Conservation (phyloP, 768 basidiomycete species). For the Lentinus brumalis region DNA sequence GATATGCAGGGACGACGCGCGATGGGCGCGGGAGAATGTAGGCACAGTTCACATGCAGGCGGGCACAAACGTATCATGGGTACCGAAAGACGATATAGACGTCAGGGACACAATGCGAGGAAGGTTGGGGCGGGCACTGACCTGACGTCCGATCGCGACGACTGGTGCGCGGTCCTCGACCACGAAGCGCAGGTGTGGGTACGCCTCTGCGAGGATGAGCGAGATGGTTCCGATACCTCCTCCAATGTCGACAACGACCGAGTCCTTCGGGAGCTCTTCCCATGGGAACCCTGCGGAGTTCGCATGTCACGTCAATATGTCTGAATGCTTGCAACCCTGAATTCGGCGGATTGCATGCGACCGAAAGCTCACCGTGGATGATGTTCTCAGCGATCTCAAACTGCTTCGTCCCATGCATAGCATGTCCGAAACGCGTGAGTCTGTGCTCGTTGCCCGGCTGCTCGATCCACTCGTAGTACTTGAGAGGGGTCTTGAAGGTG, state of each 20-base stretch:
- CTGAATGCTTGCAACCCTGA: not conserved
- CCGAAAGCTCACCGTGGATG: not conserved
- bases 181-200: slow-evolving; percentile 11
- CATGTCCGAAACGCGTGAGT: slow-evolving; percentile 47
- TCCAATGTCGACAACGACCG: slow-evolving; percentile 12
- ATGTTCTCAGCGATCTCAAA: slow-evolving; percentile 49
- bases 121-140: not conserved
- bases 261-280: slow-evolving; percentile 3
- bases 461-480: slow-evolving; percentile 54
- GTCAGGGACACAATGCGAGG: too few relatives aligned
- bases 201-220: slow-evolving; percentile 6
- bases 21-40: not conserved
- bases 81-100: too few relatives aligned
- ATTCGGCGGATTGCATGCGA: not conserved
- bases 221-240: slow-evolving; percentile 13
- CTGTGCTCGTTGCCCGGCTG: slow-evolving; percentile 41
- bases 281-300: slow-evolving; percentile 24
- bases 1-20: not conserved
- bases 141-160: slow-evolving; percentile 38
- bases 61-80: too few relatives aligned
- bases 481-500: slow-evolving; percentile 34
- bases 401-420: slow-evolving; percentile 66
- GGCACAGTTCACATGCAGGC: too few relatives aligned
- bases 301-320: too few relatives aligned
- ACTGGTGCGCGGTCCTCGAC: slow-evolving; percentile 13